Evolutionary conservation across 2,329 filamentous ascomycete genomes (phyloP).

Genomic region (Pyricularia sp.): DNA sequence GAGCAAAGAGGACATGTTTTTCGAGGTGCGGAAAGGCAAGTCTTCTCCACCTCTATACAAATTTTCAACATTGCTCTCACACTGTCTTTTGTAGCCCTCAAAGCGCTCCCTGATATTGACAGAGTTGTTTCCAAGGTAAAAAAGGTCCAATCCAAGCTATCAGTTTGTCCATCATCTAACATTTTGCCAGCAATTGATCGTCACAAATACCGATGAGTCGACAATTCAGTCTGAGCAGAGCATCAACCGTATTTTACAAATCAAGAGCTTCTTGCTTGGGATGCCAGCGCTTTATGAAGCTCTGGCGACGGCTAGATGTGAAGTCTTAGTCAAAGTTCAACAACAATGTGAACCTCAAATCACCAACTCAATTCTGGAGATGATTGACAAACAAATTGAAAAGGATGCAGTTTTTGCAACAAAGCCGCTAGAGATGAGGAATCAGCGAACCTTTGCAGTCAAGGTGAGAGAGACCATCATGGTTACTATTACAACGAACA

Average conservation of each 20-base stretch:
- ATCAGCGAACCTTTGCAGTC: conserved; percentile 85
- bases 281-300: conserved; percentile 60
- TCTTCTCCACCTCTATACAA: not conserved
- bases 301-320: conserved; percentile 53
- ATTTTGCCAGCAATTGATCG: not conserved
- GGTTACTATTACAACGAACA: not conserved
- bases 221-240: conserved; percentile 58
- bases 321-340: conserved; percentile 58
- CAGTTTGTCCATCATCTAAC: not conserved
- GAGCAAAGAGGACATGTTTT: conserved; percentile 77
- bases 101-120: conserved; percentile 69
- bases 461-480: conserved; percentile 39
- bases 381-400: conserved; percentile 67
- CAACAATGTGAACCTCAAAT: conserved; percentile 58
- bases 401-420: conserved; percentile 71
- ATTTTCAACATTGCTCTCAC: not conserved
- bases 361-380: conserved; percentile 47
- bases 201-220: not conserved
- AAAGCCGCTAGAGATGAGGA: conserved; percentile 74
- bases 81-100: conserved; percentile 45
- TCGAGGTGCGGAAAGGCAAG: conserved; percentile 57
- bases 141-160: not conserved
- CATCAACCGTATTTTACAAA: conserved; percentile 76
- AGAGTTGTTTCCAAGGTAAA: conserved; percentile 64
- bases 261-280: conserved; percentile 69